Base-by-base conservation (phyloP, 2,329 filamentous ascomycete genomes). In the Epicoccum nigrum region DNA sequence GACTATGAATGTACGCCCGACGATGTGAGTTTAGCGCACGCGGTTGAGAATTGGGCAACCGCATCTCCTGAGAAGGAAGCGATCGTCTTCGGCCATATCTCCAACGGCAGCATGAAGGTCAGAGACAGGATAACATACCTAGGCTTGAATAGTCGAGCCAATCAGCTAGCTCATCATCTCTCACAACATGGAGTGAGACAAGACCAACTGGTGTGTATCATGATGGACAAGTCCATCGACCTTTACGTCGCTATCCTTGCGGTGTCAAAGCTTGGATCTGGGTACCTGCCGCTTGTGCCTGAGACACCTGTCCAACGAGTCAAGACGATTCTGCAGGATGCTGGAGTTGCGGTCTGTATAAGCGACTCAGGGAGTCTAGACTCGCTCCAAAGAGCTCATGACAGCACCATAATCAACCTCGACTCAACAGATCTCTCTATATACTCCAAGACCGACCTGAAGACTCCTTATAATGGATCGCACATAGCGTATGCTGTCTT, bases 251-350 rank as follows among this genome's bases (percentile, higher is more conserved):
- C 85, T 0, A 89, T 96, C 20, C 77, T 96, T 23, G 91, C 85
- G 1, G 81, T 87, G 17, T 71, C 90, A 25, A 95, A 95, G 64
- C 77, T 84, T 4, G 90, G 90, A 7, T 86, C 86, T 62, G 90
- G 86, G 7, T 94, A 95, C 64, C 74, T 96, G n/a, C 90, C 91
- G 0, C 78, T 96, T 4, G 79, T 90, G 1, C 88, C 89, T 1
- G 84, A 82, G n/a, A 88, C 86, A 0, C 90, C 91, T 0, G 17
- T 65, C 1, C 79, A 84, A 8, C 80, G 89, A 42, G 76, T 88
- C 1, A 68, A 76, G 2, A 76, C 80, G 2, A 89, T 94, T 17
- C 58, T 95, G 13, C 56, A 71, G 1, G 84, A 90, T 59, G 83
- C 88, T 0, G 70, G 76, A 0, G 77, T 86, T 8, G 69, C 66